phyloP scores from a whole-genome alignment of 192 early-diverging fungal species.

The Chytriomyces sp. region DNA sequence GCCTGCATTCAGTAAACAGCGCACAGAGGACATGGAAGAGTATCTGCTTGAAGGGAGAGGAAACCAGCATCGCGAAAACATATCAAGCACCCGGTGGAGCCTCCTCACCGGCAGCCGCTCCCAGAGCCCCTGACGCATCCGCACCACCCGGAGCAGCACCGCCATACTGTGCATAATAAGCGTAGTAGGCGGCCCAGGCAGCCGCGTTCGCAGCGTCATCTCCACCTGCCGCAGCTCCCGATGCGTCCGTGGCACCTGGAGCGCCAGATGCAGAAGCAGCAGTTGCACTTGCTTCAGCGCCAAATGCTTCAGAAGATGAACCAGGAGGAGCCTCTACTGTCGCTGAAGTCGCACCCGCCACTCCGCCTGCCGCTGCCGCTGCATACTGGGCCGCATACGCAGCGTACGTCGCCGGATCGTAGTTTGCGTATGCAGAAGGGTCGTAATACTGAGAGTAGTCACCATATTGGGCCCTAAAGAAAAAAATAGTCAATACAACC shows the following conservation, averaged over 20 bases:
- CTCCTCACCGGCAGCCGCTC: not conserved
- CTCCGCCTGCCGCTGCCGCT: not conserved
- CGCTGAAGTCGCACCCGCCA: not conserved
- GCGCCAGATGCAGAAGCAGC: not conserved
- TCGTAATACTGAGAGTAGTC: slow-evolving; percentile 7
- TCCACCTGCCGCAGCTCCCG: not conserved
- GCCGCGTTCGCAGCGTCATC: slow-evolving; percentile 29
- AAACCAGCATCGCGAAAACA: not conserved
- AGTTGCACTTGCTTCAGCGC: not conserved
- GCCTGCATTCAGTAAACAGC: too few species aligned
- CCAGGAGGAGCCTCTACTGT: not conserved
- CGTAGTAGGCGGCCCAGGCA: slow-evolving; percentile 20
- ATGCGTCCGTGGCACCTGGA: not conserved
- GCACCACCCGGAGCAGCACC: not conserved
- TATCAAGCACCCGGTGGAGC: slow-evolving; percentile 18
- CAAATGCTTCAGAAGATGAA: not conserved
- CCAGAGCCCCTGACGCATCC: not conserved
- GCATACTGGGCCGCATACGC: not conserved
- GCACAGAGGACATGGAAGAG: too few species aligned
- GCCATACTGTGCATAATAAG: slow-evolving; percentile 24
- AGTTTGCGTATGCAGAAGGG: not conserved
- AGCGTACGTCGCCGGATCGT: not conserved
- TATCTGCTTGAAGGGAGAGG: not conserved
- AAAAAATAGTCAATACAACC: slow-evolving; percentile 2
- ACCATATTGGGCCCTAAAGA: not conserved